Conservation (phyloP, 345 rosid genomes). For the Lagerstroemia speciosa region DNA sequence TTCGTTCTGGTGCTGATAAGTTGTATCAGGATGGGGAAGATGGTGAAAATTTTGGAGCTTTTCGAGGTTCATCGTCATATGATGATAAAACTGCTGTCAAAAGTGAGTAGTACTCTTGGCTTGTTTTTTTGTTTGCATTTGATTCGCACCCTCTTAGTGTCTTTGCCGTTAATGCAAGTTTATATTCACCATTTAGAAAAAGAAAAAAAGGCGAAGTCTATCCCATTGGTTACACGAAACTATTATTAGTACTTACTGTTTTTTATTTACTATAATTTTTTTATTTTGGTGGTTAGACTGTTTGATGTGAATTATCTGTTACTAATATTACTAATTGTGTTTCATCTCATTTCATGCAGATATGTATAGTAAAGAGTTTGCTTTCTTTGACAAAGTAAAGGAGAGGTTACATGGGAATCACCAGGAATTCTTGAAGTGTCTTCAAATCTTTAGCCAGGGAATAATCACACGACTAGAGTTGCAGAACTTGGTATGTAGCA, state of each 20-base stretch:
- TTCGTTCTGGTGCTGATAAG: conserved; percentile 30
- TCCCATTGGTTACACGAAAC: background rate
- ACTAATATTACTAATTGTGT: background rate
- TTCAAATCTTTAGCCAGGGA: conserved; percentile 73
- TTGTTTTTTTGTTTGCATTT: background rate
- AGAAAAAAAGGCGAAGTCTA: background rate
- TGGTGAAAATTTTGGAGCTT: conserved; percentile 43
- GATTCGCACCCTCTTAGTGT: background rate
- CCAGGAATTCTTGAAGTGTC: conserved; percentile 81
- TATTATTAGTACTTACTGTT: background rate
- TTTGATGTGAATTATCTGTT: background rate
- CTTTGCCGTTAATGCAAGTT: background rate
- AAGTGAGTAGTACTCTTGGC: conserved; percentile 29
- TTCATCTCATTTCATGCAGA: conserved; percentile 33
- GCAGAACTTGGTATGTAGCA: conserved; percentile 66
- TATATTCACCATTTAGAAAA: background rate
- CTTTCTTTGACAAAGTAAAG: conserved; percentile 79
- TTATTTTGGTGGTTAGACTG: background rate
- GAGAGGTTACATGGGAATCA: conserved; percentile 63
- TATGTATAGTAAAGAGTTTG: conserved; percentile 55
- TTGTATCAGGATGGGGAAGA: conserved; percentile 52
- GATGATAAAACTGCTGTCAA: conserved; percentile 62
- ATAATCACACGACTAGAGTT: conserved; percentile 69
- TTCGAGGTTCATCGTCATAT: conserved; percentile 40
- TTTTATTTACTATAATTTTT: background rate